Conservation (phyloP, 2,329 filamentous ascomycete species). For the Botrytis pseudocinerea region DNA sequence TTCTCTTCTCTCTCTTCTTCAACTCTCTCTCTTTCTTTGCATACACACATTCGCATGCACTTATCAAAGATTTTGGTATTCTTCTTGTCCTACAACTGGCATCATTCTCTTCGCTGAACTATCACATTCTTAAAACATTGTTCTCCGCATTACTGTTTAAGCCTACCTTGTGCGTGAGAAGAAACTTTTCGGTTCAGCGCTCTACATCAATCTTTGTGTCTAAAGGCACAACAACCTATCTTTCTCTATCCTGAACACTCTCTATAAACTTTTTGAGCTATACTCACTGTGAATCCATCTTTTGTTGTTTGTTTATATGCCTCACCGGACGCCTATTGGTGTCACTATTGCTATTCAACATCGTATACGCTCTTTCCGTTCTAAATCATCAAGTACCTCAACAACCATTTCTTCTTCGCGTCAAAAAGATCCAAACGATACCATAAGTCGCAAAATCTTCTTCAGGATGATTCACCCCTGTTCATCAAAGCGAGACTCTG, state of each 20-base stretch:
- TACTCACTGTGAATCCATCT: neutral
- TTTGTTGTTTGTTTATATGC: slow-evolving; percentile 10
- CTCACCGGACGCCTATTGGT: slow-evolving; percentile 25
- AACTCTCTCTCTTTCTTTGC: slow-evolving; percentile 3
- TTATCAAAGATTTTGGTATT: slow-evolving; percentile 16
- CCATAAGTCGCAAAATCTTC: neutral
- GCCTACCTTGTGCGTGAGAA: neutral
- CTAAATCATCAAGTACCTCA: slow-evolving; percentile 23
- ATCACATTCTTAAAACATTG: neutral
- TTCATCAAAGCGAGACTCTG: slow-evolving; percentile 1
- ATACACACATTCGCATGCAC: slow-evolving; percentile 9
- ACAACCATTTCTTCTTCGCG: slow-evolving; percentile 3
- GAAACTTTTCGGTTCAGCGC: slow-evolving; percentile 4
- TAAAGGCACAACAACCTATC: neutral
- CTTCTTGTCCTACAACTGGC: neutral
- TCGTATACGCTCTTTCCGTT: slow-evolving; percentile 38
- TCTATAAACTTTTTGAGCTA: neutral
- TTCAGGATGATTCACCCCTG: slow-evolving; percentile 14
- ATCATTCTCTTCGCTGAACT: neutral
- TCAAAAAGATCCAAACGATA: slow-evolving; percentile 12
- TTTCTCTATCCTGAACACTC: neutral
- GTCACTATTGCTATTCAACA: slow-evolving; percentile 34
- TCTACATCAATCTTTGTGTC: neutral
- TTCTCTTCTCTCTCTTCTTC: neutral
- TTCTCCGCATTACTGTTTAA: neutral